phyloP scores from a whole-genome alignment of 352 stramenopile species.

The Aphanomyces stellatus region DNA sequence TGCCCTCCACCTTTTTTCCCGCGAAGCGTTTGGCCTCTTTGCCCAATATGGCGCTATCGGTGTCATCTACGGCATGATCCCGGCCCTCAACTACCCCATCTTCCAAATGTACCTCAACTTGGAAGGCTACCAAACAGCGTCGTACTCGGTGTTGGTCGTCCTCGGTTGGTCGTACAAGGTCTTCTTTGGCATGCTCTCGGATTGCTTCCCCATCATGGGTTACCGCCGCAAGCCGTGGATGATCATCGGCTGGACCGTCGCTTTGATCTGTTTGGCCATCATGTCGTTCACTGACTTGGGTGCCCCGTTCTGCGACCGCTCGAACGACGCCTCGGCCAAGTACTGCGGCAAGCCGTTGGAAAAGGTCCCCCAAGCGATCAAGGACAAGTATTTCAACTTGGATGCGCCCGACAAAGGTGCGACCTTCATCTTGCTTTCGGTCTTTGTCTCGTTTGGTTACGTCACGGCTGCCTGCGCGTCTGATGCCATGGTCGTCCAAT shows the following conservation, averaged over 20 bases:
- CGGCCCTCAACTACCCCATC: not conserved
- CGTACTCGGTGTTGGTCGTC: conserved; percentile 29
- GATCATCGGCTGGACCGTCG: conserved; percentile 33
- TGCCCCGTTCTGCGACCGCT: not conserved
- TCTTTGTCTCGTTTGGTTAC: conserved; percentile 42
- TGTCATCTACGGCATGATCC: conserved; percentile 14
- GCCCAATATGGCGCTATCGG: conserved; percentile 6
- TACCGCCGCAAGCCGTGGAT: conserved; percentile 45
- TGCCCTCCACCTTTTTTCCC: conserved; percentile 1
- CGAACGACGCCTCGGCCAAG: not conserved
- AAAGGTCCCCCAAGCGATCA: not conserved
- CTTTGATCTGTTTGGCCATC: not conserved
- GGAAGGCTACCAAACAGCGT: conserved; percentile 25
- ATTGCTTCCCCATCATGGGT: conserved; percentile 38
- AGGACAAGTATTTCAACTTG: conserved; percentile 22
- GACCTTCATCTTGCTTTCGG: conserved; percentile 50
- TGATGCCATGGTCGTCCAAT: conserved; percentile 30
- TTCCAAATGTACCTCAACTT: not conserved
- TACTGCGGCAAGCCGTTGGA: not conserved
- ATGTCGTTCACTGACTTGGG: conserved; percentile 1
- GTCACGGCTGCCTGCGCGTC: conserved; percentile 26
- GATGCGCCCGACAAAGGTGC: conserved; percentile 26
- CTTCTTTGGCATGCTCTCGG: conserved; percentile 40
- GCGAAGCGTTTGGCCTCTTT: conserved; percentile 10
- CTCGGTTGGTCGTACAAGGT: conserved; percentile 48